Evolutionary conservation across 2,329 filamentous ascomycete genomes (phyloP).

Genomic region (Diplocarpon rosae): DNA sequence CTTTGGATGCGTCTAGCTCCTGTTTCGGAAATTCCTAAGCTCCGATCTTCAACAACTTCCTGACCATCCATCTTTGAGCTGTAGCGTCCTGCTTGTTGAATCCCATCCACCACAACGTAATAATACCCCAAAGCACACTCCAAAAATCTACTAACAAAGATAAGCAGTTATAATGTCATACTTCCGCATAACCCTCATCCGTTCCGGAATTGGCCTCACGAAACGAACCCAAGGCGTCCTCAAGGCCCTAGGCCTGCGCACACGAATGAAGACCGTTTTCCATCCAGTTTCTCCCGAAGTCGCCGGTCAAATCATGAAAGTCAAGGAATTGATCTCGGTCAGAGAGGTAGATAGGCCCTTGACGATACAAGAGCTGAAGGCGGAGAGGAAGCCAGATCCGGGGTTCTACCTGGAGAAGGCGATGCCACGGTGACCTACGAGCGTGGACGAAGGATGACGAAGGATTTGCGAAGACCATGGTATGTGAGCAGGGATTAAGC

Average conservation of each 20-base stretch:
- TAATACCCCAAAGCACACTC: background rate
- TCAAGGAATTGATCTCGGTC: conserved; percentile 63
- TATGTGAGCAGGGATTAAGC: too few species aligned
- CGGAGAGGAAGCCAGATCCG: conserved; percentile 51
- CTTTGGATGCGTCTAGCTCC: conserved; percentile 5
- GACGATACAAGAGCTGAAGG: conserved; percentile 48
- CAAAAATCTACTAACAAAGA: background rate
- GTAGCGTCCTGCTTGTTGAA: background rate
- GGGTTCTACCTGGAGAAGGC: conserved; percentile 56
- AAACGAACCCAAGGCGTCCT: conserved; percentile 53
- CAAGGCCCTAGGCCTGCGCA: conserved; percentile 58
- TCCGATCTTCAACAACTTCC: conserved; percentile 1
- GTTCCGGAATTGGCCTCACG: conserved; percentile 62
- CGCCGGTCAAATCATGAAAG: conserved; percentile 64
- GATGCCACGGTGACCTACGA: conserved; percentile 15
- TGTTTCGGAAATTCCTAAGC: conserved; percentile 9
- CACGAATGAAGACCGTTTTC: conserved; percentile 63
- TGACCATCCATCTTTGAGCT: background rate
- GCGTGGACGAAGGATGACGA: background rate
- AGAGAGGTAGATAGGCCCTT: conserved; percentile 51
- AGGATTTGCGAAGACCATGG: background rate
- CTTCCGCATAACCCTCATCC: conserved; percentile 64
- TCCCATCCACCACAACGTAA: background rate
- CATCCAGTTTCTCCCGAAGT: conserved; percentile 56
- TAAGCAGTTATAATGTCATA: conserved; percentile 39